Base-by-base conservation (phyloP, 2,329 filamentous ascomycete genomes). In the Ophiostoma triangulosporum region DNA sequence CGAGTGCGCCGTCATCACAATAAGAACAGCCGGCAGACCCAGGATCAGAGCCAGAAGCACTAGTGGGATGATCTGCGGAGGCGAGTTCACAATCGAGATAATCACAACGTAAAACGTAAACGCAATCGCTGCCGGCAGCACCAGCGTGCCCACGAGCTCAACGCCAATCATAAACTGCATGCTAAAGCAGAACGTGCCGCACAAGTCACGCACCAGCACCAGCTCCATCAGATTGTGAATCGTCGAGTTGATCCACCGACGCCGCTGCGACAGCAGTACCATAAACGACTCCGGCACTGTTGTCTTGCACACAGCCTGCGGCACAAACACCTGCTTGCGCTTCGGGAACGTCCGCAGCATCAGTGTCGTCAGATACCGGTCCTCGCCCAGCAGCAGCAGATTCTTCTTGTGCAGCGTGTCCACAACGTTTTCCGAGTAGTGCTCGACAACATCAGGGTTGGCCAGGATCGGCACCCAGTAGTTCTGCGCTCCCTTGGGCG, bases 311-410 rank as follows among this genome's bases (percentile, higher is more conserved):
- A 98, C 91, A 15, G 93, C 94, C 65, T 98, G 93, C 3, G 94
- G 94, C 46, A 98, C 88, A 66, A 98, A 98, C 56, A 98, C 87
- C 67, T 98, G 93, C 70, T 98, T 98, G 54, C 93, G 85, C 76
- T 98, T 98, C 58, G 93, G 93, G 74, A 98, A 98, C 2, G 93
- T 98, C 67, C 91, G 88, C 60, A 98, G 77, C 94, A 98, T 98
- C 57, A 98, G 82, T 8, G 93, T 98, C 32, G 89, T 94, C 57
- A 98, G 75, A 67, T 94, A 96, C 61, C 90, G 87, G 78, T 96
- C 90, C 71, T 96, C 90, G 63, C 90, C 90, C 2, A 96, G 78
- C 32, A 95, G 76, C 51, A 96, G 77, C 67, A 96, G 68, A 64
- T 96, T 96, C 81, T 96, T 96, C 76, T 93, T 94, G 75, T 98